Evolutionary conservation across 2,329 filamentous ascomycete species (phyloP).

Genomic region (Fusarium paranaense): DNA sequence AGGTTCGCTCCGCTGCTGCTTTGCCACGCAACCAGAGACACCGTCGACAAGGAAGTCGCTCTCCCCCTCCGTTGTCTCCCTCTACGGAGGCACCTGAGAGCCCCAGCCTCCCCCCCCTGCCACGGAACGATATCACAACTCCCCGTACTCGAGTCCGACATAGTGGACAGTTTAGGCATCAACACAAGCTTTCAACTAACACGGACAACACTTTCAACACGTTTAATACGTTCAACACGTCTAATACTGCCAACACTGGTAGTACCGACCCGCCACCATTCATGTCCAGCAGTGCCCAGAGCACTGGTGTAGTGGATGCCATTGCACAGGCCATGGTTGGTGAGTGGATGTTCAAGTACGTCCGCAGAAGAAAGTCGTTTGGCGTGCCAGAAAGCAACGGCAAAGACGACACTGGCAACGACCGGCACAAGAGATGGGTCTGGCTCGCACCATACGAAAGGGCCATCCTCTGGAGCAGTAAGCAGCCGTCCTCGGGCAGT

Average conservation of each 20-base stretch:
- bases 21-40: slow-evolving; percentile 68
- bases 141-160: slow-evolving; percentile 61
- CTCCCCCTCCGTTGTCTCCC: slow-evolving; percentile 74
- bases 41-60: slow-evolving; percentile 66
- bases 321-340: slow-evolving; percentile 99
- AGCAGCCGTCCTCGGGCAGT: slow-evolving; percentile 89
- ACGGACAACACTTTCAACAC: slow-evolving; percentile 64
- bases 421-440: slow-evolving; percentile 96
- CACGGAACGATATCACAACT: slow-evolving; percentile 77
- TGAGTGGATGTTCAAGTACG: slow-evolving; percentile 96
- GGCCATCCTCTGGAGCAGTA: slow-evolving; percentile 97
- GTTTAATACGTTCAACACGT: slow-evolving; percentile 62
- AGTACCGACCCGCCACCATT: slow-evolving; percentile 55
- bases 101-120: slow-evolving; percentile 77
- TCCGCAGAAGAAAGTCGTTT: slow-evolving; percentile 89
- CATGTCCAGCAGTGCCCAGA: slow-evolving; percentile 68
- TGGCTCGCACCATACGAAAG: slow-evolving; percentile 98
- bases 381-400: slow-evolving; percentile 76
- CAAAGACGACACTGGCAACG: slow-evolving; percentile 77
- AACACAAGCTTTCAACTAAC: slow-evolving; percentile 70
- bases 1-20: slow-evolving; percentile 84
- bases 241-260: slow-evolving; percentile 66
- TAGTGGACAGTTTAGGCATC: slow-evolving; percentile 59
- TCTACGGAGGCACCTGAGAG: slow-evolving; percentile 77
- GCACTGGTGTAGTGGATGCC: slow-evolving; percentile 89